Percentiles rank a stretch among this genome's conserved stretches.
Evolutionary conservation across 805 yeast species (phyloP).

Genomic region (Blastobotrys muscicola): DNA sequence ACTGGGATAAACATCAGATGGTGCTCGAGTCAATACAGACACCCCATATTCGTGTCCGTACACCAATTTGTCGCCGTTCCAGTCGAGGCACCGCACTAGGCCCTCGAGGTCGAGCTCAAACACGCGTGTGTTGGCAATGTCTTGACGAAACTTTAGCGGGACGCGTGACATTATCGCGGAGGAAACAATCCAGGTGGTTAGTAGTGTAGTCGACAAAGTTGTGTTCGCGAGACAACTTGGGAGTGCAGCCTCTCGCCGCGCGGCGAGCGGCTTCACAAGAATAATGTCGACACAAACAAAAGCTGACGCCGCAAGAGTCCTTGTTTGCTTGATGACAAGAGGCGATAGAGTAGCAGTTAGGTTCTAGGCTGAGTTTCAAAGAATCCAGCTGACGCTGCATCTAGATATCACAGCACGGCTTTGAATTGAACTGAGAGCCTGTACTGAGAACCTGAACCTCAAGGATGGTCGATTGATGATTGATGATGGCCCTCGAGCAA

Average conservation of each 20-base stretch:
- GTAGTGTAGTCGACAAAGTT: background rate
- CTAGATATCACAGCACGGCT: too few relatives aligned
- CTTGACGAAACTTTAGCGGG: background rate
- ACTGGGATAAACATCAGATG: background rate
- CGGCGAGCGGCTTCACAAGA: background rate
- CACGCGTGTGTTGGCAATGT: background rate
- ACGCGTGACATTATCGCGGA: background rate
- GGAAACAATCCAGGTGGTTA: background rate
- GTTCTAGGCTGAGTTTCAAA: too few relatives aligned
- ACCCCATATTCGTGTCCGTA: slow-evolving; percentile 16
- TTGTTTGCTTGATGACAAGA: too few relatives aligned
- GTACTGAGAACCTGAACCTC: too few relatives aligned
- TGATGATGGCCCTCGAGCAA: too few relatives aligned
- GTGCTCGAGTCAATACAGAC: background rate
- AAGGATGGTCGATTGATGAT: too few relatives aligned
- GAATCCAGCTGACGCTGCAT: too few relatives aligned
- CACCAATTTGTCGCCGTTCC: slow-evolving; percentile 11
- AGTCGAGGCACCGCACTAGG: slow-evolving; percentile 8
- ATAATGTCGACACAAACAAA: too few relatives aligned
- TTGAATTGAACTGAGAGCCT: too few relatives aligned
- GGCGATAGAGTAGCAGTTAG: too few relatives aligned
- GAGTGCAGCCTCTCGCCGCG: background rate
- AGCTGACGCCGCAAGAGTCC: too few relatives aligned
- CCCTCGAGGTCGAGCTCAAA: background rate
- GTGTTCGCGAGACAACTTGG: background rate